Base-by-base conservation (phyloP, 495 filamentous ascomycete species). In the Aspergillus heteromorphus region DNA sequence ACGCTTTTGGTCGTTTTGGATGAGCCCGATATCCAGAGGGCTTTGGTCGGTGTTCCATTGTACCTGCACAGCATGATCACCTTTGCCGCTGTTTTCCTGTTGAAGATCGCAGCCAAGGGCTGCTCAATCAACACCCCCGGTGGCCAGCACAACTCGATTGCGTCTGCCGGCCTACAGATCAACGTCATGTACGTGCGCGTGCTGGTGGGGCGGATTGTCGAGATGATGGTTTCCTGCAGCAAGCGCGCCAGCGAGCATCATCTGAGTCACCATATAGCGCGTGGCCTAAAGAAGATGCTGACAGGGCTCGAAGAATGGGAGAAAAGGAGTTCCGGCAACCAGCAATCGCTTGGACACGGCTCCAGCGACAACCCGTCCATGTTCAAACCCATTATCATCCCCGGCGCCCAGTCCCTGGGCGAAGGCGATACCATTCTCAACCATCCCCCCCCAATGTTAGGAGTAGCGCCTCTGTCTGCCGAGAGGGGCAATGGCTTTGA, bases 51-150 rank as follows among this genome's bases (percentile, higher is more conserved):
- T 10, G 73, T 80, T 4, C 78, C 79, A 20, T 60, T 78, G 13
- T 82, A 81, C 55, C 68, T 80, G 10, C 76, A 81, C 64, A 77
- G 75, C 54, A 82, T 81, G 78, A 80, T 81, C 45, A 78, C 78
- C 0, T 81, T 80, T 56, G 79, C 79, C 1, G 73, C 72, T 7
- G 78, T 82, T 2, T 82, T 82, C 48, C 59, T 82, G 3, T 58
- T 82, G 27, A 82, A 82, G 51, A 75, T 81, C 23, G 72, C 72
- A 7, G 74, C 65, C 45, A 78, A 78, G 45, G 56, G 64, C 21
- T 75, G 70, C 62, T 72, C 75, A 20, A 64, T 63, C 51, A 61
- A 65, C 41, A 50, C 65, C 34, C 43, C 63, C 19, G 58, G 61
- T 6, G 53, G 62, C 31, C 67, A 70, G 31, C 66, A 57, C 8